Percentiles rank a stretch among this genome's conserved stretches.
Conservation (phyloP, 2,329 filamentous ascomycete genomes). For the Atkinsonella texensis region DNA sequence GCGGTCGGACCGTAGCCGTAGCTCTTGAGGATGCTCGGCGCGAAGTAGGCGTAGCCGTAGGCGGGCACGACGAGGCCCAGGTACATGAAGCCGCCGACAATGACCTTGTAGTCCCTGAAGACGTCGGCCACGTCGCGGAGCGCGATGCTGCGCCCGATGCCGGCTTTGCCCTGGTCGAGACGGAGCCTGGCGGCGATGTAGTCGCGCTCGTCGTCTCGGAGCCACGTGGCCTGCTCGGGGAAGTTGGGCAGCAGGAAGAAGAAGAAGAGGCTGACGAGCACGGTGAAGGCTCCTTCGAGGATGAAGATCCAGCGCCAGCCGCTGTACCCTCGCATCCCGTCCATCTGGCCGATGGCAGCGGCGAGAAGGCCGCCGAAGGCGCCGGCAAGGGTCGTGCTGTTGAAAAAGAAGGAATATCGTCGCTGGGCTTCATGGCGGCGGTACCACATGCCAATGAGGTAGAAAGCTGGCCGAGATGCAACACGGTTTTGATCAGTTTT, state of each 20-base stretch:
- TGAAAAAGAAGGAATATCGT: conserved; percentile 90
- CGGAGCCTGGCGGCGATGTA: conserved; percentile 56
- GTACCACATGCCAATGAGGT: conserved; percentile 84
- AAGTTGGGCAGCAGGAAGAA: conserved; percentile 58
- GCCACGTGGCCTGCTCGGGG: conserved; percentile 58
- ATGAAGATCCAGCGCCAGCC: conserved; percentile 62
- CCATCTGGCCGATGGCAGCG: conserved; percentile 73
- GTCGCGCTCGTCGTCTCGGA: conserved; percentile 54
- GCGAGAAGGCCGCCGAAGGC: conserved; percentile 82
- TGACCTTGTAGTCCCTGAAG: conserved; percentile 63
- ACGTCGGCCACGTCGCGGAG: conserved; percentile 46
- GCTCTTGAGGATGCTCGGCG: conserved; percentile 56
- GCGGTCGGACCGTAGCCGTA: conserved; percentile 50
- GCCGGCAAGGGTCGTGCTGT: conserved; percentile 63
- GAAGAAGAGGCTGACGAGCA: conserved; percentile 38
- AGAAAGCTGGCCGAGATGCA: conserved; percentile 31
- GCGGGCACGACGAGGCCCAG: conserved; percentile 68
- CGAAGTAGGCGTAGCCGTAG: conserved; percentile 69
- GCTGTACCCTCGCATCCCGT: conserved; percentile 38
- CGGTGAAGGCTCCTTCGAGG: conserved; percentile 42
- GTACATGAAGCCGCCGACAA: conserved; percentile 70
- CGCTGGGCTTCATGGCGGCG: conserved; percentile 77
- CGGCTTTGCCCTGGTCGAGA: conserved; percentile 56
- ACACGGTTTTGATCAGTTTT: not conserved
- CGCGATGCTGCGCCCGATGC: conserved; percentile 48